Evolutionary conservation across 2,329 filamentous ascomycete genomes (phyloP), one percentile per base, ranked within the genome.

Genomic region (Sordariomycetes sp.): DNA sequence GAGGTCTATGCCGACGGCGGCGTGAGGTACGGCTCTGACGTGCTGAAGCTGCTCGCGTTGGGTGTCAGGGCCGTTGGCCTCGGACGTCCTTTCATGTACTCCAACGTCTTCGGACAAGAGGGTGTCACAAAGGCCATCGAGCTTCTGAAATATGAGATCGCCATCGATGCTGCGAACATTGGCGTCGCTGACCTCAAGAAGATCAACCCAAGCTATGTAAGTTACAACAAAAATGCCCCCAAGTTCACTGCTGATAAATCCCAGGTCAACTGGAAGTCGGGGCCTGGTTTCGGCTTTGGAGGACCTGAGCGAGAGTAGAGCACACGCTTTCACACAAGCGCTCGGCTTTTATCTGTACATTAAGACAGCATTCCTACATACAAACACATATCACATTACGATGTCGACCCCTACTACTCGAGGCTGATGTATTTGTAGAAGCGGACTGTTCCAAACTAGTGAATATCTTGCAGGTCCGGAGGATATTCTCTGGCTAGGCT

Each of bases 31-130:
- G 63, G 62, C 9, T 53, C 52, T 8, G 63, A 66, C 30, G 55
- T 52, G 10, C 46, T 66, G n/a, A 60, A 62, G 42, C 53, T 64
- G 18, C 50, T 66, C n/a, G 52, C 60, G 3, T 55, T 64, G 11
- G 61, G 63, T 8, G 63, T 63, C 35, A 56, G 54, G 42, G 59
- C 58, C 10, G 61, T 65, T 6, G 57, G 69, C 11, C 40, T 75
- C 1, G 70, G 68, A 12, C 51, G 70, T 1, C 61, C 66, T 8
- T 63, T 67, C 40, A 70, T 72, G 67, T 73, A 59, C 45, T 54
- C 65, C 40, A 73, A 72, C 49, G 48, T 68, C 30, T 74, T 61
- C 39, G 70, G 70, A 6, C 49, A 55, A 30, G 58, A 61, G 7
- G 70, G 70, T 29, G 63, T 74, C 3, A 49, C 58, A 44, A 61